Evolutionary conservation across 148 eudicot species (phyloP).

Genomic region (Persicaria tinctoria): DNA sequence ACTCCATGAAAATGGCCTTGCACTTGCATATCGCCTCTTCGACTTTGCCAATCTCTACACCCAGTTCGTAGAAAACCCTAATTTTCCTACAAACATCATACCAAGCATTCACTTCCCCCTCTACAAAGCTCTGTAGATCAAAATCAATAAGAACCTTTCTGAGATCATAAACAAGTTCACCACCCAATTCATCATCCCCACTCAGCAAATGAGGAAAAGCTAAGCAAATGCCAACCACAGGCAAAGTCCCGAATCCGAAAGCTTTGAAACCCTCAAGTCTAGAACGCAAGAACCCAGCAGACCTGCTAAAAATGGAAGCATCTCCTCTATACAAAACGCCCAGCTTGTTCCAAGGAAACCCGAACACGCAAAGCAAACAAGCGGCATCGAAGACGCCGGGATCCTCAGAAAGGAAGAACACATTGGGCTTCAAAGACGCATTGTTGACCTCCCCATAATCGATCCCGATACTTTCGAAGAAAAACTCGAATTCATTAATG

Average conservation of each 20-base stretch:
- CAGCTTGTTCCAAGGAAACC: slow-evolving; percentile 75
- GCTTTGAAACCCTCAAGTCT: slow-evolving; percentile 33
- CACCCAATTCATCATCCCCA: slow-evolving; percentile 18
- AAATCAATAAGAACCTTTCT: slow-evolving; percentile 44
- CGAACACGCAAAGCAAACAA: slow-evolving; percentile 44
- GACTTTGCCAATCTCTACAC: slow-evolving; percentile 40
- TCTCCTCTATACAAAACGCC: slow-evolving; percentile 47
- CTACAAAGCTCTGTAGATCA: slow-evolving; percentile 28
- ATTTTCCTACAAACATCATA: slow-evolving; percentile 44
- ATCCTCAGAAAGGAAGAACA: slow-evolving; percentile 47
- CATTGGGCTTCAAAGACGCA: slow-evolving; percentile 28
- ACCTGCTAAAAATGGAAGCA: slow-evolving; percentile 36
- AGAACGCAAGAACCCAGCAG: slow-evolving; percentile 22
- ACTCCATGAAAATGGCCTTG: slow-evolving; percentile 34
- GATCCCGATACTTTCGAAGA: slow-evolving; percentile 79
- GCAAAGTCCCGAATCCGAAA: slow-evolving; percentile 37
- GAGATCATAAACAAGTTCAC: slow-evolving; percentile 45
- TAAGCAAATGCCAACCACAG: slow-evolving; percentile 53
- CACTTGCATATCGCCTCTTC: slow-evolving; percentile 42
- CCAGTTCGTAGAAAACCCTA: slow-evolving; percentile 52
- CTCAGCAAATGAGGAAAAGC: slow-evolving; percentile 48
- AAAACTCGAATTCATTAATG: slow-evolving; percentile 61
- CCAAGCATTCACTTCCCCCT: slow-evolving; percentile 41
- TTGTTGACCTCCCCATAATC: slow-evolving; percentile 24
- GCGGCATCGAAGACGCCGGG: slow-evolving; percentile 38